Conservation (phyloP, 441 rosid species). For the Pelargonium myrrhifolium region DNA sequence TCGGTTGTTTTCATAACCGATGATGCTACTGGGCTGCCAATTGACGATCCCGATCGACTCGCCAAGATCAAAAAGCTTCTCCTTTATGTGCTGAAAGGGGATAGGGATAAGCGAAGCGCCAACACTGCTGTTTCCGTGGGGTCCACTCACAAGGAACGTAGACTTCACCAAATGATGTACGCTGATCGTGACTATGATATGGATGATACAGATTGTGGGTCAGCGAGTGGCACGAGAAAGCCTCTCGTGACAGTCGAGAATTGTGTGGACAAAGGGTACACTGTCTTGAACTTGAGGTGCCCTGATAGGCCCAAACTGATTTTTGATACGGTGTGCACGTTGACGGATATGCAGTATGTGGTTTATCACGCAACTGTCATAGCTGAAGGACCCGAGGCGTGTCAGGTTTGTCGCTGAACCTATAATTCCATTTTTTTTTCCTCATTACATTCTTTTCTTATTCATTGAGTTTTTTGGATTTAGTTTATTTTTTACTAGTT, state of each 20-base stretch:
- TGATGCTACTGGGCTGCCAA: slow-evolving; percentile 44
- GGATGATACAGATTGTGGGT: slow-evolving; percentile 26
- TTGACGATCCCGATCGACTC: slow-evolving; percentile 47
- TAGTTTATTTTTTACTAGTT: too few species aligned
- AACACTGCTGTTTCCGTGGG: slow-evolving; percentile 67
- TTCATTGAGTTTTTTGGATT: too few species aligned
- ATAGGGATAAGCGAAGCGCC: slow-evolving; percentile 54
- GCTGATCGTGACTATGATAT: slow-evolving; percentile 72
- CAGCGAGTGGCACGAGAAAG: slow-evolving; percentile 31
- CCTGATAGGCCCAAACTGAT: slow-evolving; percentile 67
- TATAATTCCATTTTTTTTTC: not conserved
- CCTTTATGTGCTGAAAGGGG: slow-evolving; percentile 52
- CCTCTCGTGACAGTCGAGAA: slow-evolving; percentile 54
- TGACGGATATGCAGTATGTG: slow-evolving; percentile 77
- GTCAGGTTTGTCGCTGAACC: slow-evolving; percentile 36
- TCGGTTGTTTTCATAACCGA: slow-evolving; percentile 64
- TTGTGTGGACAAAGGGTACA: slow-evolving; percentile 58
- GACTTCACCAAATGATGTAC: slow-evolving; percentile 86
- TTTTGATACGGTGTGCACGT: slow-evolving; percentile 69
- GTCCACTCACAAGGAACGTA: slow-evolving; percentile 62
- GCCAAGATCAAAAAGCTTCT: slow-evolving; percentile 55
- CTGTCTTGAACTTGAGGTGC: slow-evolving; percentile 66
- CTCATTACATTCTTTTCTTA: not conserved
- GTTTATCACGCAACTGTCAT: slow-evolving; percentile 67
- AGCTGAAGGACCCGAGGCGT: slow-evolving; percentile 75